phyloP scores from a whole-genome alignment of 495 filamentous ascomycete species.

The Aspergillus campestris region DNA sequence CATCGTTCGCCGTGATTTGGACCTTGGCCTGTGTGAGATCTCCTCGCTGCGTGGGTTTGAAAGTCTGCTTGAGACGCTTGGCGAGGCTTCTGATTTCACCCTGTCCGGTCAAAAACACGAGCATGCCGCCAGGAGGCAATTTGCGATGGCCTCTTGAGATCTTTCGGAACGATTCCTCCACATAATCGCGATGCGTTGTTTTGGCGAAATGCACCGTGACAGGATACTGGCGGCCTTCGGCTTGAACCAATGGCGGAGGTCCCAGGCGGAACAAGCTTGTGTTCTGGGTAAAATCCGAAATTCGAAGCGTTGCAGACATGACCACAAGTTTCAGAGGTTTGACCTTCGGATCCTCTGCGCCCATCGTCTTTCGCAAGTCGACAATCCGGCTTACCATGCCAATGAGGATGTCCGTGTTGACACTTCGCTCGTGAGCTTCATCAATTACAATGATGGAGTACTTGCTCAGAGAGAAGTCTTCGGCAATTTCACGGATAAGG shows the following conservation, averaged over 20 bases:
- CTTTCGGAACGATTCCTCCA: conserved; percentile 82
- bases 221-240: conserved; percentile 87
- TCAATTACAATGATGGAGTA: conserved; percentile 94
- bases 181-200: conserved; percentile 76
- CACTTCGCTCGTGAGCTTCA: conserved; percentile 94
- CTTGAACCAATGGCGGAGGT: conserved; percentile 76
- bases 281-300: conserved; percentile 87
- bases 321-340: conserved; percentile 88
- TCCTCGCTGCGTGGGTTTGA: conserved; percentile 49
- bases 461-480: conserved; percentile 84
- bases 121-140: conserved; percentile 81
- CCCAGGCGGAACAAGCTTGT: conserved; percentile 62
- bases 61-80: conserved; percentile 66
- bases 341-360: conserved; percentile 49
- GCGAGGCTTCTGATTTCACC: conserved; percentile 77
- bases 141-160: conserved; percentile 83
- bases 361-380: conserved; percentile 60
- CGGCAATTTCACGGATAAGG: conserved; percentile 78
- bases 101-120: conserved; percentile 94
- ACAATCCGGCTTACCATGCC: conserved; percentile 93
- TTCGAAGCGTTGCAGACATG: conserved; percentile 92
- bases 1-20: conserved; percentile 66
- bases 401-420: conserved; percentile 95
- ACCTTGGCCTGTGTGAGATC: conserved; percentile 53
- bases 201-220: conserved; percentile 87